Evolutionary conservation across 495 filamentous ascomycete species (phyloP), one percentile per base, ranked within the genome.

Genomic region (Staphylotrichum tortipilum): DNA sequence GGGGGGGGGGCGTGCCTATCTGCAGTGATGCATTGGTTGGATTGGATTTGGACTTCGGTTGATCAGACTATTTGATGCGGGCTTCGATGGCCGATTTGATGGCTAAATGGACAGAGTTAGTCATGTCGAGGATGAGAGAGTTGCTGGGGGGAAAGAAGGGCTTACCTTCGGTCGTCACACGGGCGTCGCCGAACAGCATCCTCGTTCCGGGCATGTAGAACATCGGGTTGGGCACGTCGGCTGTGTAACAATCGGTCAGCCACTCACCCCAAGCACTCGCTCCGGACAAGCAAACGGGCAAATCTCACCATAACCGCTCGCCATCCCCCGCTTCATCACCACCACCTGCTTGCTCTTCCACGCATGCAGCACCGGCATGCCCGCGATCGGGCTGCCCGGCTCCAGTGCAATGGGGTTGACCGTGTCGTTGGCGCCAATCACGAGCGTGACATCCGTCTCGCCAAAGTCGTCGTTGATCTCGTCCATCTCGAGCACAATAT

Each of bases 311-410:
- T 91, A 91, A 62, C 86, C 86, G 57, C 81, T 85, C 0, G 81
- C 79, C 84, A 89, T 80, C 35, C 85, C 79, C 15, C 86, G 73
- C 71, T 91, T 91, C 86, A 91, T 89, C 12, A 91, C 84, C 44
- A 91, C 76, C 4, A 88, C 84, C 58, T 91, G 85, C 71, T 88
- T 89, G 64, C 84, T 88, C 80, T 89, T 91, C 84, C 86, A 89
- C 22, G 85, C 86, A 49, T 89, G 84, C 50, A 91, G 68, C 22
- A 91, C 85, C 6, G 86, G 86, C 86, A 91, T 91, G 4, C 86
- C 86, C 0, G 85, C 86, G 57, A 91, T 89, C 5, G 84, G 72
- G 33, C 82, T 86, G 47, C 84, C 84, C 1, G 82, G 79, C 61
- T 91, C 85, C 50, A 89, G 65, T 4, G 86, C 85, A 59, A 88